These are phyloP conservation scores for Solanum lignicaule DNA, from an alignment of 257 asterid genomes.

Conservation along the genomic window DNA sequence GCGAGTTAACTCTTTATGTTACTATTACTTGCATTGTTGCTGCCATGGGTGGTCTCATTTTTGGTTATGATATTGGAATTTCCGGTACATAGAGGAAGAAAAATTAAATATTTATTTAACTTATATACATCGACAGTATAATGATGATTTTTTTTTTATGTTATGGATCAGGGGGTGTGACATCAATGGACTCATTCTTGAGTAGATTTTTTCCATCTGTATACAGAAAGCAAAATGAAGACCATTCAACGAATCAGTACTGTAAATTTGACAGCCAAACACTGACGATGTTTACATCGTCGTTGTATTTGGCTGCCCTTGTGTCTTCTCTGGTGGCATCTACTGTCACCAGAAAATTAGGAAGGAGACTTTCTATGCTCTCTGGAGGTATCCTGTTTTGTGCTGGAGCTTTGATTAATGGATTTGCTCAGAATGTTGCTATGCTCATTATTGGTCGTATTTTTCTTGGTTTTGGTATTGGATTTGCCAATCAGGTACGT, in stretches of 20 bases:
- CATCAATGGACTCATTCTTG: constrained; percentile 75
- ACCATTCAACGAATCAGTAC: constrained; percentile 52
- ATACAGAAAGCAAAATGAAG: constrained; percentile 32
- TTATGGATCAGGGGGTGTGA: constrained; percentile 60
- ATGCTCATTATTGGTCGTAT: constrained; percentile 79
- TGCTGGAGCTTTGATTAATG: constrained; percentile 69
- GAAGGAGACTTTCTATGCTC: constrained; percentile 68
- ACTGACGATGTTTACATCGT: constrained; percentile 74
- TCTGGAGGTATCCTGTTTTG: constrained; percentile 65
- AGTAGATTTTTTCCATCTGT: constrained; percentile 54
- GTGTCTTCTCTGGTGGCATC: constrained; percentile 58
- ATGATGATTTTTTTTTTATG: background rate
- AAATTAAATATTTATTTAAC: background rate
- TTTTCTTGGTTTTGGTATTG: constrained; percentile 76
- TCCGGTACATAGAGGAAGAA: constrained; percentile 36
- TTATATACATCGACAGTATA: background rate
- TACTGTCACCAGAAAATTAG: constrained; percentile 47
- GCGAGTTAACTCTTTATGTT: constrained; percentile 58
- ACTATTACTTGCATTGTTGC: constrained; percentile 68
- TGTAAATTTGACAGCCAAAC: constrained; percentile 69
- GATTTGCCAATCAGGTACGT: constrained; percentile 80
- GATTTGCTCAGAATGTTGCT: constrained; percentile 45
- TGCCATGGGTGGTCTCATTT: constrained; percentile 90
- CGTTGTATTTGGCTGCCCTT: constrained; percentile 77
- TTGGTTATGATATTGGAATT: constrained; percentile 85